Conservation (phyloP, 1,284 basidiomycete genomes). For the Vanrija sp. region DNA sequence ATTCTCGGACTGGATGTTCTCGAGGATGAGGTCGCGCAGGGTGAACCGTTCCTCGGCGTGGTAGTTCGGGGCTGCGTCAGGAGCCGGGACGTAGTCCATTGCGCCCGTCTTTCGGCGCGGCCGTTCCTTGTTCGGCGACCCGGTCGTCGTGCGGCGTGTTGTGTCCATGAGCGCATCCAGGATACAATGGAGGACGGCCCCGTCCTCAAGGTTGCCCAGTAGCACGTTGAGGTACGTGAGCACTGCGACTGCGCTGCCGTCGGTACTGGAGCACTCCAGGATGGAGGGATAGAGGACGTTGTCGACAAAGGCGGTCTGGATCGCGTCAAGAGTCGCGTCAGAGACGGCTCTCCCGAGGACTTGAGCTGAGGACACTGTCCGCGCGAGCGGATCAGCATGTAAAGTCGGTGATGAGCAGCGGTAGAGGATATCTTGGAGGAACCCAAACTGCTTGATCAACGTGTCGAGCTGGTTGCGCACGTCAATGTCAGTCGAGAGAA, state of each 20-base stretch:
- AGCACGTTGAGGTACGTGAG: slow-evolving; percentile 94
- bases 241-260: slow-evolving; percentile 92
- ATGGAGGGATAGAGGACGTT: slow-evolving; percentile 91
- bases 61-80: slow-evolving; percentile 62
- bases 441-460: slow-evolving; percentile 84
- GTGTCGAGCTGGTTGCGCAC: slow-evolving; percentile 79
- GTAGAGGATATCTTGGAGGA: slow-evolving; percentile 74
- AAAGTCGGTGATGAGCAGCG: slow-evolving; percentile 26
- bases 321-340: slow-evolving; percentile 73
- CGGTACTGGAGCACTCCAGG: slow-evolving; percentile 83
- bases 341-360: slow-evolving; percentile 70
- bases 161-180: slow-evolving; percentile 33
- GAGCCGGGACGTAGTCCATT: slow-evolving; percentile 27
- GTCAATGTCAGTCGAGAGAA: slow-evolving; percentile 64
- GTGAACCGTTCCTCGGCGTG: slow-evolving; percentile 84
- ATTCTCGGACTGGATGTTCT: slow-evolving; percentile 67
- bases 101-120: slow-evolving; percentile 25
- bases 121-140: slow-evolving; percentile 7
- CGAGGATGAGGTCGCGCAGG: slow-evolving; percentile 76
- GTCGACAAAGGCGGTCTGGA: slow-evolving; percentile 82
- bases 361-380: slow-evolving; percentile 19
- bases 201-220: slow-evolving; percentile 69
- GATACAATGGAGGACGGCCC: slow-evolving; percentile 42
- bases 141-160: slow-evolving; percentile 9
- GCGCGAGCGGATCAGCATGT: slow-evolving; percentile 18